Base-by-base conservation (phyloP, 305 asterid genomes). In the Coffea humblotiana region DNA sequence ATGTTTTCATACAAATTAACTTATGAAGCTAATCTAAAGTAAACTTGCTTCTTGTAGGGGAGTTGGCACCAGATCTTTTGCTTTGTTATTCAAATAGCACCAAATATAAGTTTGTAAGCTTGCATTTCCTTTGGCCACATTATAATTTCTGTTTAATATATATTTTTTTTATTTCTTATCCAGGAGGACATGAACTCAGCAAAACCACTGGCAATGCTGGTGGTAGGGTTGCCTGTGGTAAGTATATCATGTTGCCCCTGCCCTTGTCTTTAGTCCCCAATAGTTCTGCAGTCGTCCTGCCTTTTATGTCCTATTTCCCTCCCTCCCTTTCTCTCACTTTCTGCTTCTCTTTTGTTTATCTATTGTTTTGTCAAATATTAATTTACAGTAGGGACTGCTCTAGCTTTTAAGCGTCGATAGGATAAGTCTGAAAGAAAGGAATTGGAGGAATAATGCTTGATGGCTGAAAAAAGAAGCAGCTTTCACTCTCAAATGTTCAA, bases 111-210 rank as follows among this genome's bases (percentile, higher is more conserved):
- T 63, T 12, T 63, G 47, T 13, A 6, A 13, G 4, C 4, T 0
- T 43, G 35, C 54, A 71, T 49, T 27, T 43, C 23, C 74, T 70
- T 43, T 29, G 8, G 74, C 10, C 21, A 14, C n/a, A 45, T 70
- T 15, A 25, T 21, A 48, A 19, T 58, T 48, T 63, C 23, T 21
- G 21, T 48, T 74, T 4, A 7, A 13, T 63, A 27, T 9, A 15
- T 3, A 2, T 12, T 2, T 27, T n/a, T 27, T 3, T 15, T 12
- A 11, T 27, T n/a, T 14, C 19, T 66, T 27, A 29, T 54, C 86
- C 87, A 95, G 99, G 99, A 82, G 98, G 97, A 76, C 97, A 95
- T 74, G 99, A 92, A 78, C 90, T 92, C 82, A 95, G 99, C 92
- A 92, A 91, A 83, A 76, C 82, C 85, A 95, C 98, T 71, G 98